A percentile compares a stretch with the other conserved stretches of the same genome.
Conservation (phyloP, 2,329 filamentous ascomycete genomes). For the Exophiala calicioides region DNA sequence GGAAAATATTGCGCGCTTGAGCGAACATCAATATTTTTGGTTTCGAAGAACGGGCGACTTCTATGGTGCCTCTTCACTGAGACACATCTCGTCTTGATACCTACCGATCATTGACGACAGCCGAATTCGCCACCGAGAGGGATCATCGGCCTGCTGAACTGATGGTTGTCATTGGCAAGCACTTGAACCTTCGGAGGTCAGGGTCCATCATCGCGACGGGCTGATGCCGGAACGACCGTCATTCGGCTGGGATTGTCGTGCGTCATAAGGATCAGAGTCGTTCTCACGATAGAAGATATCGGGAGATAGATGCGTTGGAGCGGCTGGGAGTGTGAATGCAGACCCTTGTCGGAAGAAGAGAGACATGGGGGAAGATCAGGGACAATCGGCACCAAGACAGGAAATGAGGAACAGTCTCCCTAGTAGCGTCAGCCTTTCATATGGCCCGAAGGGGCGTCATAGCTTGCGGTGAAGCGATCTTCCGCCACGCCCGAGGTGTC, state of each 20-base stretch:
- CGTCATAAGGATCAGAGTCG: conserved; percentile 10
- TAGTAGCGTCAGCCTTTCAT: background rate
- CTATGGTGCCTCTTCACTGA: conserved; percentile 7
- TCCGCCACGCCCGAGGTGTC: conserved; percentile 9
- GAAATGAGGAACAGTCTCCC: background rate
- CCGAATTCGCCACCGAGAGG: conserved; percentile 19
- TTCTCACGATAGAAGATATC: background rate
- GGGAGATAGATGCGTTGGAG: conserved; percentile 6
- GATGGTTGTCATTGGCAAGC: conserved; percentile 4
- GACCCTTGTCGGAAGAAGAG: conserved; percentile 5
- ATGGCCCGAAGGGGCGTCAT: conserved; percentile 6
- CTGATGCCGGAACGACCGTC: conserved; percentile 3
- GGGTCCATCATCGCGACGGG: conserved; percentile 12
- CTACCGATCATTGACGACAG: conserved; percentile 11
- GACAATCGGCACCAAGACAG: conserved; percentile 10
- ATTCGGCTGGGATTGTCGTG: background rate
- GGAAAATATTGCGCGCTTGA: no score
- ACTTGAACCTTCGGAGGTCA: conserved; percentile 1
- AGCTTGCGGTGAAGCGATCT: conserved; percentile 15
- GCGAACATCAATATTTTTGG: background rate
- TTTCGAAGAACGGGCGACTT: background rate
- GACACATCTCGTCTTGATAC: conserved; percentile 18
- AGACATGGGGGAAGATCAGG: conserved; percentile 9
- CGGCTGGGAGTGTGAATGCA: background rate
- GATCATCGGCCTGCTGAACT: conserved; percentile 11